A percentile compares a stretch with the other conserved stretches of the same genome.
Evolutionary conservation across 2,329 filamentous ascomycete species (phyloP).

Genomic region (Sclerotinia glacialis): DNA sequence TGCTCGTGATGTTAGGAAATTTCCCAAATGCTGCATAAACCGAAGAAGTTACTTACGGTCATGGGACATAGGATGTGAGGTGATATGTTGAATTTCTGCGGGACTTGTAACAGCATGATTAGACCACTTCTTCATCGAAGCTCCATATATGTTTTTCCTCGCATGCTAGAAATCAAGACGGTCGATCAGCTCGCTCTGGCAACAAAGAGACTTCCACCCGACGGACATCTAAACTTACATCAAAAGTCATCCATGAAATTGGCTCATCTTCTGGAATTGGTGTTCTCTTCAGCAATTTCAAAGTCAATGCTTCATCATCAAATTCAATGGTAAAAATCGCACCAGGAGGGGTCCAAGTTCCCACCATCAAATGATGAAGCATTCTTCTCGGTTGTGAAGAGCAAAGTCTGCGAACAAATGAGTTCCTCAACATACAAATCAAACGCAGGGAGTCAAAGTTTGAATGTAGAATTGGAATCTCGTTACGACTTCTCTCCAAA

Average conservation of each 20-base stretch:
- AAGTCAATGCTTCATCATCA: constrained; percentile 73
- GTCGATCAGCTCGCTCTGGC: not conserved
- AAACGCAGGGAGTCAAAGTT: not conserved
- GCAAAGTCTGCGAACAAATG: not conserved
- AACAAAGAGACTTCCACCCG: constrained; percentile 25
- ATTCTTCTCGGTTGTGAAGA: constrained; percentile 47
- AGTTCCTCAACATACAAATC: constrained; percentile 12
- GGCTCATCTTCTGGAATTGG: constrained; percentile 79
- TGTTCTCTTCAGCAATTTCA: constrained; percentile 76
- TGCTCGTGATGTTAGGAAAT: constrained; percentile 19
- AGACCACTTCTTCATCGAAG: constrained; percentile 91
- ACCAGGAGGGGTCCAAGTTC: constrained; percentile 85
- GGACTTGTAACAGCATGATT: constrained; percentile 75
- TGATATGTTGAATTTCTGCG: constrained; percentile 65
- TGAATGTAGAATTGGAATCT: constrained; percentile 11
- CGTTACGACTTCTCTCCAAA: constrained; percentile 11
- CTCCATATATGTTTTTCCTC: constrained; percentile 82
- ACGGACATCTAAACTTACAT: constrained; percentile 53
- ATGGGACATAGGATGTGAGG: constrained; percentile 14
- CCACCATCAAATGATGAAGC: constrained; percentile 89
- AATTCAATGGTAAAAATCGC: constrained; percentile 89
- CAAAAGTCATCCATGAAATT: constrained; percentile 92
- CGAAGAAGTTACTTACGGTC: constrained; percentile 51
- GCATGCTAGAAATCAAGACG: constrained; percentile 54
- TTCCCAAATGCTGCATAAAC: not conserved